A percentile compares a stretch with the other conserved stretches of the same genome.
These are phyloP conservation scores for Calocybe gambosa DNA, from an alignment of 1,284 basidiomycete species.

Conservation along the genomic window DNA sequence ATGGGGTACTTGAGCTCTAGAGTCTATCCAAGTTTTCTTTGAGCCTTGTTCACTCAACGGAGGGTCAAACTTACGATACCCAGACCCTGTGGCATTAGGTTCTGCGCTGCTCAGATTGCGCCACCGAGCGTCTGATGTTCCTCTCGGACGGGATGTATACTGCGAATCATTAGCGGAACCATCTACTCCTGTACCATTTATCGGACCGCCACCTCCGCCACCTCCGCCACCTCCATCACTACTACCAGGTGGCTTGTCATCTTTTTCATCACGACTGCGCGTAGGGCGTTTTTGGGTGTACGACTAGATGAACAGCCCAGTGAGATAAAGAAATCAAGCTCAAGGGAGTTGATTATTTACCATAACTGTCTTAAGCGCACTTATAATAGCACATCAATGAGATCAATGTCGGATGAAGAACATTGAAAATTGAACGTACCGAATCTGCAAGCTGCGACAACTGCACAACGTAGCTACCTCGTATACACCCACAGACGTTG, in stretches of 20 bases:
- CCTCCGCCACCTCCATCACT: conserved; percentile 28
- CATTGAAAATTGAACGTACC: conserved; percentile 38
- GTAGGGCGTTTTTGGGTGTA: conserved; percentile 65
- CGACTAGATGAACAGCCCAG: conserved; percentile 32
- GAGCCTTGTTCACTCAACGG: not conserved
- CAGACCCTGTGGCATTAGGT: conserved; percentile 19
- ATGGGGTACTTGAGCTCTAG: not conserved
- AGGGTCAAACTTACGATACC: conserved; percentile 21
- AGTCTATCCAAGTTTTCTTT: not conserved
- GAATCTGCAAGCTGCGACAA: conserved; percentile 82
- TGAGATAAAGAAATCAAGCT: conserved; percentile 8
- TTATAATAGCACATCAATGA: conserved; percentile 20
- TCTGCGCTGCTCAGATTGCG: conserved; percentile 23
- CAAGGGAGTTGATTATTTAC: conserved; percentile 31
- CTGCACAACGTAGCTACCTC: conserved; percentile 90
- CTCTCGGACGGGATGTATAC: conserved; percentile 32
- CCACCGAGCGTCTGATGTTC: conserved; percentile 38
- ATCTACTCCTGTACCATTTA: conserved; percentile 23
- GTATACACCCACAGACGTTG: conserved; percentile 84
- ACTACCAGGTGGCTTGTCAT: conserved; percentile 33
- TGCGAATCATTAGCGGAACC: conserved; percentile 28
- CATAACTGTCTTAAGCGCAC: conserved; percentile 74
- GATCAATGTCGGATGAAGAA: no score
- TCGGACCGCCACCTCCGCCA: conserved; percentile 32
- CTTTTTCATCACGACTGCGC: conserved; percentile 44